Percentiles rank a stretch among this genome's conserved stretches.
These are phyloP conservation scores for Poa annua DNA, from an alignment of 176 grass and related monocot genomes.

Conservation along the genomic window DNA sequence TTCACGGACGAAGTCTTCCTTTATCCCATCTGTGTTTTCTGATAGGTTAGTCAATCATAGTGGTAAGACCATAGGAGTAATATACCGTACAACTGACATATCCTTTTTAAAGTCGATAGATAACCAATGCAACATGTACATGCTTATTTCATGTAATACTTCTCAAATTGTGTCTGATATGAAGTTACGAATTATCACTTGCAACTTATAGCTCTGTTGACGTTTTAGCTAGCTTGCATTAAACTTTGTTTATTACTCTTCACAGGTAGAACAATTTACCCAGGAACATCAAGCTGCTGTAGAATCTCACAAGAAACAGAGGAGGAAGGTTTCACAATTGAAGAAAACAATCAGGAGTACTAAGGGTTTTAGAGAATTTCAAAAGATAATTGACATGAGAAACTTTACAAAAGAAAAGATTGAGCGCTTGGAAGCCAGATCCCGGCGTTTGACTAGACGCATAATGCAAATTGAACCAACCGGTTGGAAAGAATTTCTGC, in stretches of 20 bases:
- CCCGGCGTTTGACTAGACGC: slow-evolving; percentile 62
- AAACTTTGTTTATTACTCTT: slow-evolving; percentile 36
- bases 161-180: slow-evolving; percentile 11
- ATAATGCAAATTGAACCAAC: slow-evolving; percentile 97
- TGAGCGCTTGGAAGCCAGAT: slow-evolving; percentile 78
- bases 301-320: slow-evolving; percentile 80
- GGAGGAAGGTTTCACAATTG: slow-evolving; percentile 80
- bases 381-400: slow-evolving; percentile 84
- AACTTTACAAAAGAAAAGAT: slow-evolving; percentile 91
- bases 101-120: slow-evolving; percentile 32
- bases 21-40: slow-evolving; percentile 16
- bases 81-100: slow-evolving; percentile 10
- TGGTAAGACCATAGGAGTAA: slow-evolving; percentile 9
- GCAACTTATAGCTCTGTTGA: background rate
- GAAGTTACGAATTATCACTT: slow-evolving; percentile 4
- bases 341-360: slow-evolving; percentile 87
- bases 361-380: slow-evolving; percentile 89
- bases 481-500: slow-evolving; percentile 98
- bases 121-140: slow-evolving; percentile 20
- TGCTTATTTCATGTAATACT: slow-evolving; percentile 24
- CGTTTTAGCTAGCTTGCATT: background rate
- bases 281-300: slow-evolving; percentile 73
- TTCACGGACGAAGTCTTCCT: background rate
- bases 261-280: slow-evolving; percentile 72
- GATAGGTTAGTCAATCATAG: slow-evolving; percentile 17